phyloP scores from a whole-genome alignment of 139 green algal genomes.

The Coelastrella sp. region DNA sequence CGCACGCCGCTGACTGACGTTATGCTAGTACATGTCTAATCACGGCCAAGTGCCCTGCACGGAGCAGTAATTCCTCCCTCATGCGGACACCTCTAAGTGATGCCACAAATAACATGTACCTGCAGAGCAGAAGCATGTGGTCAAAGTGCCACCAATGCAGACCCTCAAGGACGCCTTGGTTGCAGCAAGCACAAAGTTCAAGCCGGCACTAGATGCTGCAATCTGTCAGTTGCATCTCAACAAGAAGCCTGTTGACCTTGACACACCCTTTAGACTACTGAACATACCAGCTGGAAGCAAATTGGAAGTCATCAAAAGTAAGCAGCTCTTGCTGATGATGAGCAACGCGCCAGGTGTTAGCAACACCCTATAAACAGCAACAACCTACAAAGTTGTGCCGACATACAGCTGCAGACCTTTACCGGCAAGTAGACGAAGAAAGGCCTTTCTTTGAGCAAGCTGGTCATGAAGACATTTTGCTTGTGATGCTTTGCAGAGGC shows the following conservation, averaged over 20 bases:
- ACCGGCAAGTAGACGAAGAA: too few species aligned
- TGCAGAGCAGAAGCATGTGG: conserved; percentile 42
- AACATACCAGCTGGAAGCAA: conserved; percentile 43
- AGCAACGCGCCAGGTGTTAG: background rate
- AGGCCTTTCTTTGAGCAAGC: background rate
- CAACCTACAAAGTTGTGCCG: too few species aligned
- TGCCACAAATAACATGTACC: too few species aligned
- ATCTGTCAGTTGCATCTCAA: conserved; percentile 3
- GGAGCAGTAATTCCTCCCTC: background rate
- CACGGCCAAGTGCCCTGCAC: background rate
- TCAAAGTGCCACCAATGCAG: conserved; percentile 46
- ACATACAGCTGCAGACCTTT: too few species aligned
- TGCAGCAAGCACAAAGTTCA: conserved; percentile 35
- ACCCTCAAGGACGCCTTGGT: background rate
- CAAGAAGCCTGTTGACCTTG: conserved; percentile 48
- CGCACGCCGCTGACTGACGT: too few species aligned
- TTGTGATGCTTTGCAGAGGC: background rate
- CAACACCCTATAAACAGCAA: background rate
- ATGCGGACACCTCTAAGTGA: background rate
- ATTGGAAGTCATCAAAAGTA: conserved; percentile 35
- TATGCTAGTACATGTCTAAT: too few species aligned
- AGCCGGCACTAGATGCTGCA: conserved; percentile 15
- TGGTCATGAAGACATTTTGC: background rate
- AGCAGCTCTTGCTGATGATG: background rate
- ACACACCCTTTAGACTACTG: conserved; percentile 48